These are phyloP conservation scores for Ogataea methanolica DNA, from an alignment of 805 yeast genomes.

Conservation along the genomic window DNA sequence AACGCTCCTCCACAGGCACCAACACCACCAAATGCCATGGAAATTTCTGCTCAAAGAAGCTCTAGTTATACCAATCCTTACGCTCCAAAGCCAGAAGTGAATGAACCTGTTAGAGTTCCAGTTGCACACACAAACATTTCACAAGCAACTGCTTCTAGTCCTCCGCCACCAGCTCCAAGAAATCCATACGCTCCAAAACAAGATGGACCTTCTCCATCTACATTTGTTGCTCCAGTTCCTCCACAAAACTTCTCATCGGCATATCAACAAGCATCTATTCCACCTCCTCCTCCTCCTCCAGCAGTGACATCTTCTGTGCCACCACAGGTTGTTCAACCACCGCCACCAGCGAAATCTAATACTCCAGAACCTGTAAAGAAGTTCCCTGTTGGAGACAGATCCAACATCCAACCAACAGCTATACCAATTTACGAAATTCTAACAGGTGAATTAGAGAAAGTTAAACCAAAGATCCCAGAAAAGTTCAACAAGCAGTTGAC, in stretches of 20 bases:
- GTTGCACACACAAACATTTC: slow-evolving; percentile 19
- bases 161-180: slow-evolving; percentile 21
- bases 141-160: slow-evolving; percentile 6
- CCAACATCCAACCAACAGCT: slow-evolving; percentile 58
- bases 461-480: slow-evolving; percentile 72
- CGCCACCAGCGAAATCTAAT: slow-evolving; percentile 16
- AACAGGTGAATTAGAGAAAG: slow-evolving; percentile 48
- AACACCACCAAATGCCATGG: slow-evolving; percentile 23
- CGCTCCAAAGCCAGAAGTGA: slow-evolving; percentile 29
- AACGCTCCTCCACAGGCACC: slow-evolving; percentile 11
- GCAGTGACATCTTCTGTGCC: slow-evolving; percentile 11
- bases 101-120: slow-evolving; percentile 24
- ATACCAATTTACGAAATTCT: slow-evolving; percentile 57
- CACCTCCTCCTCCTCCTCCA: slow-evolving; percentile 22
- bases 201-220: slow-evolving; percentile 17
- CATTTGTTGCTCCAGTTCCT: neutral
- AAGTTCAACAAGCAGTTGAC: slow-evolving; percentile 65
- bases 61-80: slow-evolving; percentile 28
- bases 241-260: neutral
- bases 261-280: slow-evolving; percentile 6
- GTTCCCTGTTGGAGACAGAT: slow-evolving; percentile 62
- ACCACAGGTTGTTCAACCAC: slow-evolving; percentile 12
- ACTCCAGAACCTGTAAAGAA: slow-evolving; percentile 3
- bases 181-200: slow-evolving; percentile 33
- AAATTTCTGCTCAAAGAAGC: slow-evolving; percentile 8